phyloP scores from a whole-genome alignment of 2,329 filamentous ascomycete genomes.

The Rhynchosporium secalis region DNA sequence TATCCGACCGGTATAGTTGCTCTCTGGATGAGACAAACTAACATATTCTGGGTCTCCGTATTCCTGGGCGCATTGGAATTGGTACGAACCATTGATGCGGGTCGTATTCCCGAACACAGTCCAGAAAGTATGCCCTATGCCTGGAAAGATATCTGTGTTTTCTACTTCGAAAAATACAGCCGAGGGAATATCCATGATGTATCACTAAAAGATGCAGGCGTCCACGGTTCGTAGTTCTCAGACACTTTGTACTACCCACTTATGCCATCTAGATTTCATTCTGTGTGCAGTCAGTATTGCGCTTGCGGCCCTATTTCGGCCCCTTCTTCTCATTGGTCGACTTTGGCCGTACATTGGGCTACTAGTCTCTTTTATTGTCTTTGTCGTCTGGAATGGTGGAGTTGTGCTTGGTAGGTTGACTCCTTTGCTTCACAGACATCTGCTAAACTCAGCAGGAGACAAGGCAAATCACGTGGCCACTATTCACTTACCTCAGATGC shows the following conservation, averaged over 20 bases:
- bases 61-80: slow-evolving; percentile 67
- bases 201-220: slow-evolving; percentile 47
- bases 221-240: slow-evolving; percentile 48
- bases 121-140: slow-evolving; percentile 12
- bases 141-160: slow-evolving; percentile 19
- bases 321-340: slow-evolving; percentile 46
- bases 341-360: slow-evolving; percentile 63
- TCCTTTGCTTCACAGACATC: not conserved
- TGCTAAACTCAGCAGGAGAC: slow-evolving; percentile 61
- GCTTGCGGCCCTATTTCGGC: slow-evolving; percentile 56
- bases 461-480: slow-evolving; percentile 93
- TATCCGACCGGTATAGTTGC: slow-evolving; percentile 60
- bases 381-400: slow-evolving; percentile 84
- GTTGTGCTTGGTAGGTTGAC: slow-evolving; percentile 74
- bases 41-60: slow-evolving; percentile 90
- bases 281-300: slow-evolving; percentile 63
- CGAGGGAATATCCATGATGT: slow-evolving; percentile 58
- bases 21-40: slow-evolving; percentile 85
- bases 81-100: slow-evolving; percentile 51
- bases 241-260: not conserved
- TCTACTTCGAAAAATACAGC: slow-evolving; percentile 39
- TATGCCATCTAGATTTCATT: slow-evolving; percentile 49
- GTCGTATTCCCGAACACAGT: slow-evolving; percentile 35
- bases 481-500: slow-evolving; percentile 85
- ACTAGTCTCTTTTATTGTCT: slow-evolving; percentile 66